Evolutionary conservation across 2,329 filamentous ascomycete genomes (phyloP).

Genomic region (Fusarium sp.): DNA sequence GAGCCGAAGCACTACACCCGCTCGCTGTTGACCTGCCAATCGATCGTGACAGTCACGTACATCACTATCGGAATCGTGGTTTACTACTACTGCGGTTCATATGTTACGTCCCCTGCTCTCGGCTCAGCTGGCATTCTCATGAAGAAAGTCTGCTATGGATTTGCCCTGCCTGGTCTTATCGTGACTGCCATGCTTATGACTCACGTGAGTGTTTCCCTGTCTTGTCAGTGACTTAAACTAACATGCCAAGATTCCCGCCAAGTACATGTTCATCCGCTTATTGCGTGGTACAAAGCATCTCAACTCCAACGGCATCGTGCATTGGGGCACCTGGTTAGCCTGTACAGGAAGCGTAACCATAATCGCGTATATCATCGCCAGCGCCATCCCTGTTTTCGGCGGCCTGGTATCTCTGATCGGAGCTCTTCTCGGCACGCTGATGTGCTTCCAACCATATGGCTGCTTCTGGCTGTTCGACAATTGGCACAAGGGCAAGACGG

Average conservation of each 20-base stretch:
- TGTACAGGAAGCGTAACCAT: constrained; percentile 41
- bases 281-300: constrained; percentile 45
- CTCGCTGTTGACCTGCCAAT: constrained; percentile 35
- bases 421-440: constrained; percentile 42
- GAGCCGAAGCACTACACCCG: constrained; percentile 39
- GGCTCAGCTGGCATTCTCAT: constrained; percentile 53
- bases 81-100: constrained; percentile 57
- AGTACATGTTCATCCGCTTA: constrained; percentile 29
- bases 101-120: constrained; percentile 56
- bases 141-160: constrained; percentile 56
- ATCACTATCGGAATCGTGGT: constrained; percentile 50
- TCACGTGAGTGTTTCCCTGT: constrained; percentile 35
- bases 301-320: constrained; percentile 40
- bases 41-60: constrained; percentile 45
- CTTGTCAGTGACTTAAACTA: background rate
- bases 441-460: constrained; percentile 44
- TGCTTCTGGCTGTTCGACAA: constrained; percentile 45
- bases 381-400: constrained; percentile 40
- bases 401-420: constrained; percentile 43
- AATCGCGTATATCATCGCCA: constrained; percentile 43
- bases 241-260: constrained; percentile 13
- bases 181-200: constrained; percentile 38
- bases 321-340: constrained; percentile 46
- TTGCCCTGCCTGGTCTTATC: constrained; percentile 44
- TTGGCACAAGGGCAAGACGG: constrained; percentile 25